phyloP scores from a whole-genome alignment of 805 yeast genomes.

The Metschnikowia shivogae region DNA sequence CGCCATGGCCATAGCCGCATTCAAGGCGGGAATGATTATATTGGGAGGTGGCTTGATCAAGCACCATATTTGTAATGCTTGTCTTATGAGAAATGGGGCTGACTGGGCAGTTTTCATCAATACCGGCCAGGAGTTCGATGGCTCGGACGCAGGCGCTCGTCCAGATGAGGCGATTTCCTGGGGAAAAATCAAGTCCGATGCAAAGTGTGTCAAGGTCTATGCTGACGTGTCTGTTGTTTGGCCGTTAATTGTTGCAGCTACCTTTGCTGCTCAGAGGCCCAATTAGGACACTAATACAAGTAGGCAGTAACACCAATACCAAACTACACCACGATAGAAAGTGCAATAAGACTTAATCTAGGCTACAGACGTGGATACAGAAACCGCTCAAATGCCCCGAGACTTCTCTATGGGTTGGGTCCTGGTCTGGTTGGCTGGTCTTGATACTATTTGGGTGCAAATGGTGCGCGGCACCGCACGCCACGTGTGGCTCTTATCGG shows the following conservation, averaged over 20 bases:
- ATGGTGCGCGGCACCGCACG: conserved; percentile 1
- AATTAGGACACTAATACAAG: background rate
- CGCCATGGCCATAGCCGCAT: conserved; percentile 92
- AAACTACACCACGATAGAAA: no score
- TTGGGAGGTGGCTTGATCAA: conserved; percentile 95
- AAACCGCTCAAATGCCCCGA: background rate
- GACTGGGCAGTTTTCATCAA: conserved; percentile 96
- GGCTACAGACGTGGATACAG: background rate
- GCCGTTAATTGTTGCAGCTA: conserved; percentile 96
- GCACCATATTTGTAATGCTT: conserved; percentile 97
- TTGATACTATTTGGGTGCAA: conserved; percentile 2
- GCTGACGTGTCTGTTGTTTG: conserved; percentile 94
- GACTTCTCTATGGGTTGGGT: background rate
- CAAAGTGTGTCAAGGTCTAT: conserved; percentile 84
- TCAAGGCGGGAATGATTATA: conserved; percentile 91
- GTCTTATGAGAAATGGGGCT: conserved; percentile 98
- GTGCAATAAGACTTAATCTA: no score
- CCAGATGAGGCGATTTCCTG: conserved; percentile 98
- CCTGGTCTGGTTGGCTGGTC: background rate
- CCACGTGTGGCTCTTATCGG: conserved; percentile 2
- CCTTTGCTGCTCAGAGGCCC: conserved; percentile 61
- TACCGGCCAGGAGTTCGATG: conserved; percentile 98
- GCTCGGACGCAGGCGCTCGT: conserved; percentile 98
- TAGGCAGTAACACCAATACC: no score
- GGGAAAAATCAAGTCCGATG: conserved; percentile 98